These are phyloP conservation scores for Zostera marina DNA, from an alignment of 116 monocot genomes.

Conservation along the genomic window DNA sequence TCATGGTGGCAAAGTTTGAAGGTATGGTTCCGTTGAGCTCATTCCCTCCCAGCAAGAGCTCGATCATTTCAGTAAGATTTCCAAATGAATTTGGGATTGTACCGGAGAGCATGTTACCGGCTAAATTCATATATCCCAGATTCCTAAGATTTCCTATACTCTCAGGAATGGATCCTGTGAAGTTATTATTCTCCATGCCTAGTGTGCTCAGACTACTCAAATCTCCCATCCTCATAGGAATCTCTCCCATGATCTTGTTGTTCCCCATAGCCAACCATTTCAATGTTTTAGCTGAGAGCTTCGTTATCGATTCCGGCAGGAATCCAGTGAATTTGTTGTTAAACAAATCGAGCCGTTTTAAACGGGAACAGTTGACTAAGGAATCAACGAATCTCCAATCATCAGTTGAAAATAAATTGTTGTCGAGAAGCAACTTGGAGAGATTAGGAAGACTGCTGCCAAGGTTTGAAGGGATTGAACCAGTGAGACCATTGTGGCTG, in stretches of 20 bases:
- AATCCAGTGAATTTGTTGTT: too few relatives aligned
- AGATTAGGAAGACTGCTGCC: not conserved
- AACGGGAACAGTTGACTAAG: too few relatives aligned
- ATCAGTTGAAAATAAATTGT: too few relatives aligned
- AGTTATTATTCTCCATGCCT: constrained; percentile 3
- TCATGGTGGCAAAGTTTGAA: not conserved
- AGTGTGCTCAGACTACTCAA: constrained; percentile 1
- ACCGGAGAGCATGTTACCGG: not conserved
- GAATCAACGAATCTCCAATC: too few relatives aligned
- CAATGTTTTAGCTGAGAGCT: not conserved
- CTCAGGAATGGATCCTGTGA: constrained; percentile 7
- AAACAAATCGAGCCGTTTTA: too few relatives aligned
- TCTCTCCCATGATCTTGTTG: not conserved
- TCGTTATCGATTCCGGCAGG: not conserved
- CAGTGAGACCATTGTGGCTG: not conserved
- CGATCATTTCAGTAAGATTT: not conserved
- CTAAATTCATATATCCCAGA: not conserved
- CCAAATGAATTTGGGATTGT: not conserved
- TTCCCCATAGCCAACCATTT: not conserved
- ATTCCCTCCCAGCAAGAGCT: not conserved
- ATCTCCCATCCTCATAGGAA: not conserved
- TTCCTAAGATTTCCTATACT: not conserved
- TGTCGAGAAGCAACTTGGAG: too few relatives aligned
- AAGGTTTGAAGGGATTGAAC: not conserved
- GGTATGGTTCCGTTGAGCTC: not conserved